Evolutionary conservation across 306 rosid genomes (phyloP).

Genomic region (Quercus engelmannii): DNA sequence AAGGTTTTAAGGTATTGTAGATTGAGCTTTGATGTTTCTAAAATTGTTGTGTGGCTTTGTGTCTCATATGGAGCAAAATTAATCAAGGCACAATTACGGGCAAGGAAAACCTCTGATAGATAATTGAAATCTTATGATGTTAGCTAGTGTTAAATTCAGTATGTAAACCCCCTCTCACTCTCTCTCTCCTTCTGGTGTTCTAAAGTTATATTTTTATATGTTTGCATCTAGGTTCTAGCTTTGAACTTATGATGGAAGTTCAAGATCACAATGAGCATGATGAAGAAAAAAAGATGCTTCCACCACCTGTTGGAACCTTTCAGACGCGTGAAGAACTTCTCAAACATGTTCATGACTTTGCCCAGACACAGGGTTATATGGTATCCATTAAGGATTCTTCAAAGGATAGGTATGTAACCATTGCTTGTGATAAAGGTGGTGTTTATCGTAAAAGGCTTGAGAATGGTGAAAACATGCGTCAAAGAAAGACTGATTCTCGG

Average conservation of each 20-base stretch:
- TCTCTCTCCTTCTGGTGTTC: too few relatives aligned
- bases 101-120: too few relatives aligned
- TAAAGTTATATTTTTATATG: too few relatives aligned
- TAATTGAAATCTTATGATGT: too few relatives aligned
- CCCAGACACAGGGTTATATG: neutral
- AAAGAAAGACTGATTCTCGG: neutral
- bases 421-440: neutral
- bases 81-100: too few relatives aligned
- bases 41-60: too few relatives aligned
- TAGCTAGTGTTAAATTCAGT: too few relatives aligned
- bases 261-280: neutral
- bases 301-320: neutral
- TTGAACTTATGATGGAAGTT: constrained; percentile 6
- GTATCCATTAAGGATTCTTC: neutral
- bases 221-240: too few relatives aligned
- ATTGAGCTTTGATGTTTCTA: too few relatives aligned
- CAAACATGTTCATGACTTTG: neutral
- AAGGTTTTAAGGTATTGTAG: too few relatives aligned
- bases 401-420: neutral
- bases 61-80: too few relatives aligned
- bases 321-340: neutral
- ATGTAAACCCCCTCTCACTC: too few relatives aligned
- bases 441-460: neutral
- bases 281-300: neutral
- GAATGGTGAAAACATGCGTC: neutral